Evolutionary conservation across 768 basidiomycete genomes (phyloP), one percentile per base, ranked within the genome.

Genomic region (Mycena leptocephala): DNA sequence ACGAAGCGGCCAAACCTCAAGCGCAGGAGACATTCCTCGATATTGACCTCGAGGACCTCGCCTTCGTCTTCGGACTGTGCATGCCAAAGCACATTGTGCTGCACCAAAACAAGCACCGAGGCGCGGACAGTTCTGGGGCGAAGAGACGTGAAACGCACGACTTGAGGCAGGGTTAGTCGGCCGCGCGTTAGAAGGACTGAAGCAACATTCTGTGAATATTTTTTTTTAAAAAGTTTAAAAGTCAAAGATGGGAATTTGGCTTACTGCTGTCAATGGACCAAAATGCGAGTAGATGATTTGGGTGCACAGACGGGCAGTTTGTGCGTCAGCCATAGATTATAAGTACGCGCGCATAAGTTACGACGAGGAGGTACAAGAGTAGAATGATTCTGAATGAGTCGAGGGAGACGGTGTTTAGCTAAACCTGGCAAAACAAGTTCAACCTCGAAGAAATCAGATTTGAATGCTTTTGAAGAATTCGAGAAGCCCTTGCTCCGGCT

Each of bases 21-120:
- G 70, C 97, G 88, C 85, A 93, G 87, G 41, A 98, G 87, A 82
- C 97, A 97, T 81, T 97, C 96, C 68, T 94, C 91, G 18, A 92
- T 86, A 80, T 97, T 96, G 76, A 98, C 87, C 82, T 98, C 97
- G 61, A 95, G 88, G 72, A 95, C 90, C 76, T 94, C 95, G 7
- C 91, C 92, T 51, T 92, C 93, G n/a, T 93, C 92, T 11, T 93
- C 93, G 7, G 89, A 89, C 46, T 90, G 90, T 11, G 93, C 91
- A 81, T 97, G 95, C 95, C 96, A 97, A 55, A 97, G 88, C 55
- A 98, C 84, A 84, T 98, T 97, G 82, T 99, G 97, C 82, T 99
- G 97, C 22, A 97, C 89, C 67, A 99, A 90, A 56, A 94, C 90
- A 56, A 98, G 87, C 24, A 97, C 86, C 24, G 92, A 89, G 32